A percentile compares a stretch with the other conserved stretches of the same genome.
phyloP scores from a whole-genome alignment of 768 basidiomycete species.

The Leccinellum luteum region DNA sequence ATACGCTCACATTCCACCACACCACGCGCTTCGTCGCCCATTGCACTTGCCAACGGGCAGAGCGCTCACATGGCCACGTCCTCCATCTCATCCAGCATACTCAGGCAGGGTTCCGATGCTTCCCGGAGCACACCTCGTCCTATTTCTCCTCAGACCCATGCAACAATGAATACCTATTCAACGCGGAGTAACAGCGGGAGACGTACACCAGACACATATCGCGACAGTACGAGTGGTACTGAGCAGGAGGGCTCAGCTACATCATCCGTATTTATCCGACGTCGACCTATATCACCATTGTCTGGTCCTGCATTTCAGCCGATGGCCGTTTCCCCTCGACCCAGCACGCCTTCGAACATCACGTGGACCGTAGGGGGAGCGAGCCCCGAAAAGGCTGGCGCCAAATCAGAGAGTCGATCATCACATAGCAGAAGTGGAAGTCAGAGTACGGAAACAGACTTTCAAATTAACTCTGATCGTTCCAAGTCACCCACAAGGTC shows the following conservation, averaged over 20 bases:
- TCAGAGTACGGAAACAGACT: conserved; percentile 41
- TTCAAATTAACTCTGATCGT: conserved; percentile 28
- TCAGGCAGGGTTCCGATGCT: conserved; percentile 56
- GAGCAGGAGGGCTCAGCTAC: conserved; percentile 44
- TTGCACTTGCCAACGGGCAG: conserved; percentile 36
- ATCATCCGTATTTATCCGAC: conserved; percentile 53
- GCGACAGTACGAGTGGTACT: conserved; percentile 34
- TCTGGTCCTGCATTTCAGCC: conserved; percentile 60
- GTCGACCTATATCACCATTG: conserved; percentile 72
- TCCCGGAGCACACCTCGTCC: conserved; percentile 49
- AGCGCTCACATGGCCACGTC: conserved; percentile 36
- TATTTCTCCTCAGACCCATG: conserved; percentile 42
- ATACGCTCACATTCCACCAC: conserved; percentile 68
- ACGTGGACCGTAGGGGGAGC: conserved; percentile 56
- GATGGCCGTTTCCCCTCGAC: conserved; percentile 50
- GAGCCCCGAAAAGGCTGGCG: conserved; percentile 32
- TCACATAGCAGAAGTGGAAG: conserved; percentile 59
- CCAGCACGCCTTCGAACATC: conserved; percentile 69
- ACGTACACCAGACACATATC: conserved; percentile 56
- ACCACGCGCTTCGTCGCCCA: conserved; percentile 74
- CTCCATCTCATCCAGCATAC: conserved; percentile 36
- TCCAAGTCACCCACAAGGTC: conserved; percentile 47
- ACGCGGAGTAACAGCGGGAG: conserved; percentile 63
- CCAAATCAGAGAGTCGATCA: conserved; percentile 28
- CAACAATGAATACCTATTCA: conserved; percentile 45